phyloP scores from a whole-genome alignment of 2,329 filamentous ascomycete genomes.

The Ophiostoma himal-ulmi region DNA sequence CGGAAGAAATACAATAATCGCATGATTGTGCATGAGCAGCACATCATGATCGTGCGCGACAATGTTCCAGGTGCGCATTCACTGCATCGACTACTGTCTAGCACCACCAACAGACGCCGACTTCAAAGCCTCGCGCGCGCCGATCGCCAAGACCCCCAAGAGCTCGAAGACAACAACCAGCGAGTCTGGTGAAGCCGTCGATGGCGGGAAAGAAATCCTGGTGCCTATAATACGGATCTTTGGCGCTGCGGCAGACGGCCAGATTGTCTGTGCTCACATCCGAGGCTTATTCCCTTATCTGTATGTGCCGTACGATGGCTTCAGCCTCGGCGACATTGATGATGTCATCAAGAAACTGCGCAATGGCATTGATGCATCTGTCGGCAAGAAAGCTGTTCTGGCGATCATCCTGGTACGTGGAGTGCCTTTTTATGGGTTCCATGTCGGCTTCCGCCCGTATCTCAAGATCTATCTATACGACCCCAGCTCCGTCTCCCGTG shows the following conservation, averaged over 20 bases:
- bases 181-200: neutral
- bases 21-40: neutral
- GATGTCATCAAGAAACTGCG: conserved; percentile 49
- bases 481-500: conserved; percentile 75
- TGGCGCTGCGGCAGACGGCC: conserved; percentile 86
- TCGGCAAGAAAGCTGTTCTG: conserved; percentile 67
- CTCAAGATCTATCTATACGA: conserved; percentile 94
- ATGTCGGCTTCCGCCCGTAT: conserved; percentile 85
- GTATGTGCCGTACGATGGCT: conserved; percentile 51
- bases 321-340: conserved; percentile 16
- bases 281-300: conserved; percentile 94
- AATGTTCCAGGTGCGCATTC: conserved; percentile 81
- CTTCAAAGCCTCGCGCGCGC: conserved; percentile 51
- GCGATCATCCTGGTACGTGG: conserved; percentile 90
- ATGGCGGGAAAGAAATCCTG: conserved; percentile 43
- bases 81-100: conserved; percentile 95
- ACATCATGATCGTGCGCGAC: neutral
- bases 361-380: conserved; percentile 81
- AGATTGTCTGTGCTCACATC: conserved; percentile 93
- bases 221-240: conserved; percentile 87
- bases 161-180: neutral
- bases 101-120: conserved; percentile 72
- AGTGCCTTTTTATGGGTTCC: conserved; percentile 90
- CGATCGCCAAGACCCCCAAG: conserved; percentile 24
- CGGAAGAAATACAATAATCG: neutral